Conservation (phyloP, 495 filamentous ascomycete species). For the Echria macrotheca region DNA sequence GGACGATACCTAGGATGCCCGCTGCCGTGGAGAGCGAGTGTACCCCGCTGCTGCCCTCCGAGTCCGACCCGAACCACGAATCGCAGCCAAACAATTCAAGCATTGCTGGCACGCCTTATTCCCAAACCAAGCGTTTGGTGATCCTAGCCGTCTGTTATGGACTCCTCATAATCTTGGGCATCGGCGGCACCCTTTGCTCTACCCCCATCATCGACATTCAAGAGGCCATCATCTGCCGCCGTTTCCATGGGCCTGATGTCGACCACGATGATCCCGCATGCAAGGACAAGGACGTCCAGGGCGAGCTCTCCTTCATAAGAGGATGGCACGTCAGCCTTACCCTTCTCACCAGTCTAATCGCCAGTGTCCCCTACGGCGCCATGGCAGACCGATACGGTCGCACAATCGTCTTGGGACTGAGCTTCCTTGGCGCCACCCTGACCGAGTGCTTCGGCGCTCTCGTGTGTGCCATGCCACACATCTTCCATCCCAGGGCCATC, state of each 20-base stretch:
- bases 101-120: too few species aligned
- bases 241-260: background rate
- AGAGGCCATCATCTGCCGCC: slow-evolving; percentile 6
- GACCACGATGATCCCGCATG: background rate
- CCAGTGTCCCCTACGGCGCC: slow-evolving; percentile 2
- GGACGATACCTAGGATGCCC: too few species aligned
- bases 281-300: background rate
- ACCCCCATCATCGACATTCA: background rate
- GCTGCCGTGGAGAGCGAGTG: too few species aligned
- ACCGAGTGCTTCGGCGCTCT: background rate
- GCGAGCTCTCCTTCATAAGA: background rate
- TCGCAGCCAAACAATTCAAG: too few species aligned
- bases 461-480: background rate
- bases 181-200: background rate
- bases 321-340: background rate
- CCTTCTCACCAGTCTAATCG: background rate
- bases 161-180: too few species aligned
- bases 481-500: too few species aligned
- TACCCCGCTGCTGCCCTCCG: too few species aligned
- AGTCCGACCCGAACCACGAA: too few species aligned
- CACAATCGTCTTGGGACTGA: background rate
- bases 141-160: too few species aligned
- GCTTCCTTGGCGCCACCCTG: background rate
- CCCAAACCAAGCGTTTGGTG: too few species aligned
- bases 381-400: background rate